Conservation (phyloP, 129 eudicot species). For the Pseudognaphalium luteoalbum region DNA sequence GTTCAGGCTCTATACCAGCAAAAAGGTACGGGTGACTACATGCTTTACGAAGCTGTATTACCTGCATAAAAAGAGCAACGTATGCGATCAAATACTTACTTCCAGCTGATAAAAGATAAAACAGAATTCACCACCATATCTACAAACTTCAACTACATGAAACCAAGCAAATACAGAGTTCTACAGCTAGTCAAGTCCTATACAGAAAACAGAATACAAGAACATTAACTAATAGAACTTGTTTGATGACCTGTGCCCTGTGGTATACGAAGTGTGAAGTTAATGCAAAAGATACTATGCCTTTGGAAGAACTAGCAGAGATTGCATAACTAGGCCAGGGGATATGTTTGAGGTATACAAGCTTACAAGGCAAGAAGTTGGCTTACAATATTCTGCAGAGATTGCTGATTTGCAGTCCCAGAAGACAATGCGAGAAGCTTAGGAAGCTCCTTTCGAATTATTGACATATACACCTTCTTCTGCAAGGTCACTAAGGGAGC, state of each 20-base stretch:
- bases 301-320: not conserved
- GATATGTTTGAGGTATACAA: slow-evolving; percentile 13
- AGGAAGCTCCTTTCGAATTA: slow-evolving; percentile 84
- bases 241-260: not conserved
- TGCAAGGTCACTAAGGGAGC: slow-evolving; percentile 74
- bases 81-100: slow-evolving; percentile 3
- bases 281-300: not conserved
- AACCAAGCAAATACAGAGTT: not conserved
- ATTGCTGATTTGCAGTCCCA: slow-evolving; percentile 66
- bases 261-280: not conserved
- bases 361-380: slow-evolving; percentile 13
- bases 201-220: slow-evolving; percentile 6
- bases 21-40: slow-evolving; percentile 99
- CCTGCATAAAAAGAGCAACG: slow-evolving; percentile 46
- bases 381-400: slow-evolving; percentile 87
- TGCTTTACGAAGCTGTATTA: slow-evolving; percentile 91
- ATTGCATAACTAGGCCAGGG: not conserved
- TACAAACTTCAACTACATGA: slow-evolving; percentile 12
- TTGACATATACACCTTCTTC: slow-evolving; percentile 85
- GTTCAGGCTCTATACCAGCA: slow-evolving; percentile 98
- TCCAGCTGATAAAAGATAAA: slow-evolving; percentile 1
- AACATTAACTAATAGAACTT: not conserved
- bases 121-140: not conserved
- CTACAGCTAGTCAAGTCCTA: not conserved
- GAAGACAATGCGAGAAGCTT: slow-evolving; percentile 82